These are phyloP conservation scores for Trametes cingulata DNA, from an alignment of 768 basidiomycete genomes.

Conservation along the genomic window DNA sequence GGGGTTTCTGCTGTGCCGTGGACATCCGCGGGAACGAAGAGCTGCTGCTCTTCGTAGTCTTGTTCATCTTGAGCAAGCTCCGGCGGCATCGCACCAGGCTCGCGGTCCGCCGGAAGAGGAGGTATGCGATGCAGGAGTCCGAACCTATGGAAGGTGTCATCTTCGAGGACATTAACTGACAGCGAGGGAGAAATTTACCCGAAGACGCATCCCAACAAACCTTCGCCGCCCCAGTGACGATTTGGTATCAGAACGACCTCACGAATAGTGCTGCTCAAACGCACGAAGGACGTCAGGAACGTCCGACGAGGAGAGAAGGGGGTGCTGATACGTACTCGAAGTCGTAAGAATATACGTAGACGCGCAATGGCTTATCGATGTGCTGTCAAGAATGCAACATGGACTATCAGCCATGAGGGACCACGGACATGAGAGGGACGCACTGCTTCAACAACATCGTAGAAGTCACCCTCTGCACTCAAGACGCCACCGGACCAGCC, in stretches of 20 bases:
- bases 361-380: slow-evolving; percentile 87
- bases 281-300: slow-evolving; percentile 6
- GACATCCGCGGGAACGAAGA: slow-evolving; percentile 78
- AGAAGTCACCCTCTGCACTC: slow-evolving; percentile 92
- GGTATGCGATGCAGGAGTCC: slow-evolving; percentile 94
- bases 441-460: slow-evolving; percentile 91
- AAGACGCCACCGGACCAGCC: slow-evolving; percentile 96
- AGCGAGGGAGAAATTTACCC: slow-evolving; percentile 56
- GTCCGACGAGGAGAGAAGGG: slow-evolving; percentile 9
- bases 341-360: slow-evolving; percentile 97
- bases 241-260: slow-evolving; percentile 96
- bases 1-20: slow-evolving; percentile 50
- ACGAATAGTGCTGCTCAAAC: slow-evolving; percentile 66
- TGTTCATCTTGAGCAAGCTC: slow-evolving; percentile 49
- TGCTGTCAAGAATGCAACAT: slow-evolving; percentile 51
- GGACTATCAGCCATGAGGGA: not conserved
- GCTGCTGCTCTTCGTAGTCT: slow-evolving; percentile 57
- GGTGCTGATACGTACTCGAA: slow-evolving; percentile 70
- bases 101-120: slow-evolving; percentile 60
- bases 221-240: slow-evolving; percentile 96
- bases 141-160: slow-evolving; percentile 50
- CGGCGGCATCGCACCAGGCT: slow-evolving; percentile 56
- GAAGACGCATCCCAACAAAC: slow-evolving; percentile 92
- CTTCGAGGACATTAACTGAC: slow-evolving; percentile 11
- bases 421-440: slow-evolving; percentile 31